phyloP scores from a whole-genome alignment of 495 filamentous ascomycete species.

The Lichina pygmaea region DNA sequence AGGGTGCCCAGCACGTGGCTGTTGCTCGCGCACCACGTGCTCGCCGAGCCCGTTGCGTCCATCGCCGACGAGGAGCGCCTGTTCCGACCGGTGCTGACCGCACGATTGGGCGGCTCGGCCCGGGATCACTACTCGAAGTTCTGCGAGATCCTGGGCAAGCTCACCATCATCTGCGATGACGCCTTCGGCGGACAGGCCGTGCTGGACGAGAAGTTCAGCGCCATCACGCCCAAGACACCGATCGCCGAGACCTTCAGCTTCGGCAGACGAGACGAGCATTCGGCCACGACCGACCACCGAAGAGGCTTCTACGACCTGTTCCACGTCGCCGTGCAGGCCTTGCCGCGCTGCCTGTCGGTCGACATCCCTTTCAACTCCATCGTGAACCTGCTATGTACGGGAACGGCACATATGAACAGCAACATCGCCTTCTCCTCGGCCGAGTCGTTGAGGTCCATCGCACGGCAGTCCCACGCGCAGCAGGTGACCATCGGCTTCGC shows the following conservation, averaged over 20 bases:
- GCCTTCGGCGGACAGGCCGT: slow-evolving; percentile 90
- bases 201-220: slow-evolving; percentile 79
- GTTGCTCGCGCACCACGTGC: not conserved
- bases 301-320: slow-evolving; percentile 90
- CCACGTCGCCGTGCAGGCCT: slow-evolving; percentile 81
- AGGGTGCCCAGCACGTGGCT: not conserved
- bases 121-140: slow-evolving; percentile 70
- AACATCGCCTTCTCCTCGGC: slow-evolving; percentile 84
- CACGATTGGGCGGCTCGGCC: slow-evolving; percentile 43
- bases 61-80: slow-evolving; percentile 24
- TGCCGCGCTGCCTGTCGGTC: slow-evolving; percentile 73
- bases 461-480: slow-evolving; percentile 75
- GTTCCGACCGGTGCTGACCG: slow-evolving; percentile 47
- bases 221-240: slow-evolving; percentile 70
- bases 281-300: slow-evolving; percentile 49
- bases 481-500: slow-evolving; percentile 93
- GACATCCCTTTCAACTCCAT: slow-evolving; percentile 83
- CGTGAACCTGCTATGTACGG: slow-evolving; percentile 86
- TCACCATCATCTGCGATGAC: slow-evolving; percentile 85
- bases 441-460: slow-evolving; percentile 83
- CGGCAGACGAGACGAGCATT: slow-evolving; percentile 49
- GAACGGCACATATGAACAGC: slow-evolving; percentile 78
- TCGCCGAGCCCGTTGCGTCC: not conserved
- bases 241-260: slow-evolving; percentile 89
- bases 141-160: slow-evolving; percentile 83